A percentile compares a stretch with the other conserved stretches of the same genome.
Conservation (phyloP, 805 yeast genomes). For the Yarrowia sp. region DNA sequence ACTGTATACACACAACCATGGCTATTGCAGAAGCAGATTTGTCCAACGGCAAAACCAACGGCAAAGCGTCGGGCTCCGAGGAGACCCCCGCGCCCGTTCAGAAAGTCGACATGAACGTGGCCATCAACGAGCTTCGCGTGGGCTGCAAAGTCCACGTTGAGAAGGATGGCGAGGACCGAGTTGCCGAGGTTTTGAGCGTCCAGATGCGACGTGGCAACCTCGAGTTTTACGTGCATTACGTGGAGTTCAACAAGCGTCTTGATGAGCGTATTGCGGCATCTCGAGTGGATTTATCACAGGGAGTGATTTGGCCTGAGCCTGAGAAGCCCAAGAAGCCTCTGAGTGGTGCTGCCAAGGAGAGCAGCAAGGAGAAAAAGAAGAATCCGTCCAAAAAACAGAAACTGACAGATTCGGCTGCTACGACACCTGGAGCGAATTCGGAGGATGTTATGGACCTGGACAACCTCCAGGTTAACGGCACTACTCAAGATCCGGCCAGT, state of each 20-base stretch:
- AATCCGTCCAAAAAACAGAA: constrained; percentile 30
- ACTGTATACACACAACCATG: background rate
- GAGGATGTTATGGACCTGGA: constrained; percentile 83
- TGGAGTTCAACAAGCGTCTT: constrained; percentile 89
- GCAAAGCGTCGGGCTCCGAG: constrained; percentile 12
- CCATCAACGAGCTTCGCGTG: constrained; percentile 40
- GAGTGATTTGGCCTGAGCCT: constrained; percentile 68
- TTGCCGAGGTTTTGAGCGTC: constrained; percentile 81
- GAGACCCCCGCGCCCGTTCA: constrained; percentile 20
- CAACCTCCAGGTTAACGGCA: constrained; percentile 79
- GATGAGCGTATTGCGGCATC: constrained; percentile 89
- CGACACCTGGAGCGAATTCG: constrained; percentile 31
- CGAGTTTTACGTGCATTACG: constrained; percentile 89
- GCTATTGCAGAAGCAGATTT: constrained; percentile 21
- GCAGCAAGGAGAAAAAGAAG: constrained; percentile 35
- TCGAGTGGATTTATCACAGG: constrained; percentile 68
- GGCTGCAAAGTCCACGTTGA: constrained; percentile 82
- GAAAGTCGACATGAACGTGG: constrained; percentile 38
- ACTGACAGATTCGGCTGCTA: constrained; percentile 30
- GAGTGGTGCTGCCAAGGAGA: constrained; percentile 33
- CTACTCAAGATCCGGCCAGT: constrained; percentile 57
- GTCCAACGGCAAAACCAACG: constrained; percentile 22
- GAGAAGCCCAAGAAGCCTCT: constrained; percentile 48
- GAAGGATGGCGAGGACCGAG: constrained; percentile 75
- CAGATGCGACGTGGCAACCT: constrained; percentile 72